These are phyloP conservation scores for Fusarium chaquense DNA, from an alignment of 2,329 filamentous ascomycete genomes.

Conservation along the genomic window DNA sequence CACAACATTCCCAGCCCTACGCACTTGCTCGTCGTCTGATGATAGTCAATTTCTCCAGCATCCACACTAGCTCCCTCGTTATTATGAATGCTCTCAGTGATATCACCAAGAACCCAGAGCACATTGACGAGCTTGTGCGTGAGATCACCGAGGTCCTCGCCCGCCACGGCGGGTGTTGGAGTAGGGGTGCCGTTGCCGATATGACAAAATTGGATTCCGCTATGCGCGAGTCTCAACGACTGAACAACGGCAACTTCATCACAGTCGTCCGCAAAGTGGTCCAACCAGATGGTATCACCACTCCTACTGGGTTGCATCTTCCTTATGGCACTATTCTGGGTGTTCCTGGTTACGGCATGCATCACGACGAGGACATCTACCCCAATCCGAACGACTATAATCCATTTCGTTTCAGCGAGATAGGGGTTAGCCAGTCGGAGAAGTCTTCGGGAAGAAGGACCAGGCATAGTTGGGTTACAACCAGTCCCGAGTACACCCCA, in stretches of 20 bases:
- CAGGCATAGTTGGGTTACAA: conserved; percentile 1
- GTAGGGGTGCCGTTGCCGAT: background rate
- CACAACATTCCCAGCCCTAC: background rate
- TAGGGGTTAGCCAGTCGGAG: background rate
- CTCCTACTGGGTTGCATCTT: background rate
- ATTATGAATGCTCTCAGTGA: conserved; percentile 1
- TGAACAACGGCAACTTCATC: conserved; percentile 3
- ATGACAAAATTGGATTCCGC: background rate
- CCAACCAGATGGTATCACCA: background rate
- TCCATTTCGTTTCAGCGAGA: background rate
- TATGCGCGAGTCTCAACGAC: conserved; percentile 3
- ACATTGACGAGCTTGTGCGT: background rate
- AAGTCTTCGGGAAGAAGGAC: background rate
- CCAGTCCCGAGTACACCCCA: conserved; percentile 1
- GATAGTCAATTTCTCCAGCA: conserved; percentile 4
- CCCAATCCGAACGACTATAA: background rate
- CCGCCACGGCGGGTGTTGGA: background rate
- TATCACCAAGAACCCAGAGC: background rate
- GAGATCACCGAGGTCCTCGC: background rate
- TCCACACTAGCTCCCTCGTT: conserved; percentile 4
- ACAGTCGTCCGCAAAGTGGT: background rate
- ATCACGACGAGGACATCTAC: conserved; percentile 1
- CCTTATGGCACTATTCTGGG: background rate
- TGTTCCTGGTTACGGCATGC: background rate
- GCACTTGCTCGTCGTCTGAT: conserved; percentile 7